These are phyloP conservation scores for Desmodesmus armatus DNA, from an alignment of 139 green algal species.

Conservation along the genomic window DNA sequence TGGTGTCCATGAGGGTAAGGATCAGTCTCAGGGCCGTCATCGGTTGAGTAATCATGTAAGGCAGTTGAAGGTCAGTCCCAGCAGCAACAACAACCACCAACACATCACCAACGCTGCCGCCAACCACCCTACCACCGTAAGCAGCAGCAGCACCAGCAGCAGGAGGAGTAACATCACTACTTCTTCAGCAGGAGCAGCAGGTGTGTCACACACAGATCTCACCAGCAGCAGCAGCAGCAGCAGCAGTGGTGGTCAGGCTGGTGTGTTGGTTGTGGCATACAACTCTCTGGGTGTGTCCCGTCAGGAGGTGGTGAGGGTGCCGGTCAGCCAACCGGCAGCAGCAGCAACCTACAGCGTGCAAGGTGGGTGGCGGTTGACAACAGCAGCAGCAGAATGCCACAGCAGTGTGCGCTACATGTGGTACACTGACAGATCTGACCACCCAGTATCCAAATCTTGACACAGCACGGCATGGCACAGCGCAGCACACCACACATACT, in stretches of 20 bases:
- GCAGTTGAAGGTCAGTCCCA: too few relatives aligned
- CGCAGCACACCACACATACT: too few relatives aligned
- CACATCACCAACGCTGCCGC: background rate
- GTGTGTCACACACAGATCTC: background rate
- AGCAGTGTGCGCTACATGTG: too few relatives aligned
- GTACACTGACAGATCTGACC: too few relatives aligned
- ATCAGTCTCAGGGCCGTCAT: too few relatives aligned
- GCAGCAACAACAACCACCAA: too few relatives aligned
- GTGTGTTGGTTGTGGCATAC: constrained; percentile 78
- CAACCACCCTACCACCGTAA: background rate
- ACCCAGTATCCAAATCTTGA: too few relatives aligned
- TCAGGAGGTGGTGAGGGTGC: constrained; percentile 68
- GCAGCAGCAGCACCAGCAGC: constrained; percentile 10
- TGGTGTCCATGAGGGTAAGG: too few relatives aligned
- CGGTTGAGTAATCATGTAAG: too few relatives aligned
- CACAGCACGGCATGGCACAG: too few relatives aligned
- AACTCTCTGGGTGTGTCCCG: constrained; percentile 82
- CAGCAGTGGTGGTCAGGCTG: background rate
- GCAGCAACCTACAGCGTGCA: background rate
- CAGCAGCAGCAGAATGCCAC: too few relatives aligned
- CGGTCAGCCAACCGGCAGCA: constrained; percentile 46
- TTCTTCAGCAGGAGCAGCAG: background rate
- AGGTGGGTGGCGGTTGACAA: too few relatives aligned
- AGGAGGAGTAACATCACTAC: background rate
- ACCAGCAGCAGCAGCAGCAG: constrained; percentile 6